phyloP scores from a whole-genome alignment of 2,329 filamentous ascomycete genomes.

The Phaeoacremonium minimum region DNA sequence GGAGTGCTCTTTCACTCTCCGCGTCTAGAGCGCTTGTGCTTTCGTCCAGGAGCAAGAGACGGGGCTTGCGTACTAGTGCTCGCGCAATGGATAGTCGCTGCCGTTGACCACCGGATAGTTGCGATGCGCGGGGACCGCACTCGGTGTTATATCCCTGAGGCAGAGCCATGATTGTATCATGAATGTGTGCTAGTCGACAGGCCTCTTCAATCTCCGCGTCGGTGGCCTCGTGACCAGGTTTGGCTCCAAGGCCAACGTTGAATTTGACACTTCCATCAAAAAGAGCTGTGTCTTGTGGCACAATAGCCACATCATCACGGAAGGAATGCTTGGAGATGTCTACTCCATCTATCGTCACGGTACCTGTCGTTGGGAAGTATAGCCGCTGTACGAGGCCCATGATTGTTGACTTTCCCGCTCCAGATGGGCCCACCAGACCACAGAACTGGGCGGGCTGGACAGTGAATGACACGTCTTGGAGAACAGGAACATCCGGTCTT shows the following conservation, averaged over 20 bases:
- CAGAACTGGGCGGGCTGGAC: conserved; percentile 57
- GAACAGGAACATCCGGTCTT: conserved; percentile 51
- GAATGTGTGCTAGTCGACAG: conserved; percentile 65
- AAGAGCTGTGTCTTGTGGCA: conserved; percentile 53
- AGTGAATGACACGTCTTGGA: conserved; percentile 52
- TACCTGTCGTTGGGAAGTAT: conserved; percentile 37
- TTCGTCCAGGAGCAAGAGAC: conserved; percentile 75
- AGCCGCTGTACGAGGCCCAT: conserved; percentile 50
- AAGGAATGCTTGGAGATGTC: conserved; percentile 42
- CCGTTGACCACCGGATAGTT: conserved; percentile 73
- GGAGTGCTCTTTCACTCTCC: conserved; percentile 61
- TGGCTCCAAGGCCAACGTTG: conserved; percentile 50
- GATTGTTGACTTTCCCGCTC: conserved; percentile 64
- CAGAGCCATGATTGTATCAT: conserved; percentile 60
- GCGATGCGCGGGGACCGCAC: conserved; percentile 65
- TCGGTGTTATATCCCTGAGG: conserved; percentile 64
- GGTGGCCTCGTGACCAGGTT: conserved; percentile 48
- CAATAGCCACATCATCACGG: conserved; percentile 48
- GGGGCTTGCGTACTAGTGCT: conserved; percentile 67
- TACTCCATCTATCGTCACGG: conserved; percentile 35
- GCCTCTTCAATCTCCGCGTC: conserved; percentile 61
- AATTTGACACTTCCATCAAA: conserved; percentile 54
- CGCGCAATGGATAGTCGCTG: conserved; percentile 76
- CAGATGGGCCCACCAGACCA: conserved; percentile 61
- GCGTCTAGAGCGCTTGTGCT: conserved; percentile 75